Base-by-base conservation (phyloP, 805 yeast genomes). In the Teunomyces lycoperdinae region DNA sequence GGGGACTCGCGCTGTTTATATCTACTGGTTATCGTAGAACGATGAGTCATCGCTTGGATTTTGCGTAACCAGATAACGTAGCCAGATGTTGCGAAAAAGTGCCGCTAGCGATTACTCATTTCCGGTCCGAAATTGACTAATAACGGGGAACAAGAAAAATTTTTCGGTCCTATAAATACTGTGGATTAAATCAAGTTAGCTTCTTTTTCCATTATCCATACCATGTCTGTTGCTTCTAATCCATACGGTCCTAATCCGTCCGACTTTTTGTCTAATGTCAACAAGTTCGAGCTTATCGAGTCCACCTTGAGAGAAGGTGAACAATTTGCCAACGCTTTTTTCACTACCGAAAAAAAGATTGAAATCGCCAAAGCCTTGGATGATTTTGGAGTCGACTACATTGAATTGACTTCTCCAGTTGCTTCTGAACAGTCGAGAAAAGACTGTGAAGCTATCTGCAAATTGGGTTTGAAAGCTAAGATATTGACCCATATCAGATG, bases 241-340 rank as follows among this genome's bases (percentile, higher is more conserved):
- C 84, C 84, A 41, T 79, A 79, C 56, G 83, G 83, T 29, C 83
- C 83, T 38, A 76, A 79, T 54, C 84, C 84, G 17, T 68, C 79
- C 50, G 84, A 79, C 64, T 78, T 66, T 53, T 66, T 79, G 52
- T 79, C 84, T 31, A 79, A 79, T 55, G 84, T 79, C 26, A 66
- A 69, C 51, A 71, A 71, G 57, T 79, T 79, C 60, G 74, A 79
- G 63, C 63, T 79, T 34, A 79, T 79, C 49, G 84, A 79, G 58
- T 75, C 82, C 27, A 79, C 84, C 17, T 68, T 79, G 48, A 77
- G 84, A 76, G 84, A 79, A 62, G 84, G 84, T 59, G 84, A 79
- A 62, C 84, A 79, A 61, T 79, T 79, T 55, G 84, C 84, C 57
- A 79, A 79, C 56, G 78, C 84, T n/a, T 79, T 79, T 54, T 79